Conservation (phyloP, 2,329 filamentous ascomycete genomes). For the Arthrobotrys musiformis region DNA sequence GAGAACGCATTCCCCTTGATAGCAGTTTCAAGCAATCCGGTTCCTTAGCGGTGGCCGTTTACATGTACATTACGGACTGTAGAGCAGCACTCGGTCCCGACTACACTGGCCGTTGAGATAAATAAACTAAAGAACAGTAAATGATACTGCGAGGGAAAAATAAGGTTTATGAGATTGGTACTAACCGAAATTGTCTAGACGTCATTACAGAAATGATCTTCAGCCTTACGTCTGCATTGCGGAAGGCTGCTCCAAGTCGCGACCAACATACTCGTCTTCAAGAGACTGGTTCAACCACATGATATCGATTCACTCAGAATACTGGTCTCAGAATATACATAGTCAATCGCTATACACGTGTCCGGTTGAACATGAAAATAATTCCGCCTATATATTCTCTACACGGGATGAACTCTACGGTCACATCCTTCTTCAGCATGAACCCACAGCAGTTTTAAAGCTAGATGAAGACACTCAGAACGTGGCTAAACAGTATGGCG, state of each 20-base stretch:
- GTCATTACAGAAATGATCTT: slow-evolving; percentile 8
- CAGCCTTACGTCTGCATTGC: slow-evolving; percentile 18
- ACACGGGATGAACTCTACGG: background rate
- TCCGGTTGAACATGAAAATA: slow-evolving; percentile 7
- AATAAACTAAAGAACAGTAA: background rate
- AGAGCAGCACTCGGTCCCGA: background rate
- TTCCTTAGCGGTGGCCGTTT: background rate
- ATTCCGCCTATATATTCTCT: slow-evolving; percentile 8
- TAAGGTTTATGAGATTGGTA: background rate
- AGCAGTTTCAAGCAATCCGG: background rate
- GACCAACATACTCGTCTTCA: slow-evolving; percentile 10
- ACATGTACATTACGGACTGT: background rate
- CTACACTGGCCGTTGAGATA: background rate
- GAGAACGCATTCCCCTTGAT: background rate
- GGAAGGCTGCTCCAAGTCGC: slow-evolving; percentile 2
- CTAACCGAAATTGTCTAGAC: background rate
- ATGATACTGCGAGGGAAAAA: background rate
- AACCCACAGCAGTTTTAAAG: background rate
- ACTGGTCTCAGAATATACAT: slow-evolving; percentile 3
- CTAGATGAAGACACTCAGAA: background rate
- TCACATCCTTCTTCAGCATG: slow-evolving; percentile 3
- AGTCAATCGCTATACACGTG: background rate
- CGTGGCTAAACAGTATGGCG: background rate
- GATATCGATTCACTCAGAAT: background rate
- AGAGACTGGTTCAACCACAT: slow-evolving; percentile 16